These are phyloP conservation scores for Domatiomyces catenatus DNA, from an alignment of 2,329 filamentous ascomycete genomes.

Conservation along the genomic window DNA sequence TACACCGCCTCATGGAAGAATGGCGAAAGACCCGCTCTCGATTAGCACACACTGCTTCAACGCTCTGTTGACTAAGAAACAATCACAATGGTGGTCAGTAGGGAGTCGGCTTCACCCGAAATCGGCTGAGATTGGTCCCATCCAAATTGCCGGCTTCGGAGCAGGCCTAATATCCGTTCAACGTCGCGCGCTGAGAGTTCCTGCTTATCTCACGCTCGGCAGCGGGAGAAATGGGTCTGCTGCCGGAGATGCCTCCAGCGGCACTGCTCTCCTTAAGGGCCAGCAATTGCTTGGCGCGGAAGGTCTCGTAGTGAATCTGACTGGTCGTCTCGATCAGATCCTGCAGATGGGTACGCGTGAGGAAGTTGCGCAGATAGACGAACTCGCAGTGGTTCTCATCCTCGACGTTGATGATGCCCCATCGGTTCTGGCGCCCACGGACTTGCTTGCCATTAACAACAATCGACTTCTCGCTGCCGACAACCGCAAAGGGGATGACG, in stretches of 20 bases:
- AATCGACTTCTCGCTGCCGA: constrained; percentile 95
- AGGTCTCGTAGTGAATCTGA: constrained; percentile 99
- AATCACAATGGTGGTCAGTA: background rate
- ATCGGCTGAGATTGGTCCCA: background rate
- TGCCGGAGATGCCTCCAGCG: constrained; percentile 53
- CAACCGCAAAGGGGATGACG: constrained; percentile 92
- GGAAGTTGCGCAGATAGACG: constrained; percentile 93
- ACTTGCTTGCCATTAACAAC: constrained; percentile 96
- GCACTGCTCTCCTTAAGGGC: constrained; percentile 97
- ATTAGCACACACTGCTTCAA: constrained; percentile 9
- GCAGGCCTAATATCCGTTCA: constrained; percentile 80
- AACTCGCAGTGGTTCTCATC: constrained; percentile 99
- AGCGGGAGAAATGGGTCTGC: constrained; percentile 85
- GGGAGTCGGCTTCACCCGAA: background rate
- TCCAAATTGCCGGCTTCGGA: background rate
- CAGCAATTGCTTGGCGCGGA: constrained; percentile 97
- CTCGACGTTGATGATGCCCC: constrained; percentile 99
- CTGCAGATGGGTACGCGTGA: constrained; percentile 94
- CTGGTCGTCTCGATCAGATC: constrained; percentile 98
- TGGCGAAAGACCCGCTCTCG: constrained; percentile 16
- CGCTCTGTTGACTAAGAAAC: background rate
- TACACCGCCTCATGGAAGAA: constrained; percentile 6
- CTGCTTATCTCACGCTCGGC: constrained; percentile 93
- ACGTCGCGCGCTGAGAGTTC: constrained; percentile 90
- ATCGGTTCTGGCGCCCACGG: constrained; percentile 93